Evolutionary conservation across 768 basidiomycete genomes (phyloP), one percentile per base, ranked within the genome.

Genomic region (Phaeotremella fagi): DNA sequence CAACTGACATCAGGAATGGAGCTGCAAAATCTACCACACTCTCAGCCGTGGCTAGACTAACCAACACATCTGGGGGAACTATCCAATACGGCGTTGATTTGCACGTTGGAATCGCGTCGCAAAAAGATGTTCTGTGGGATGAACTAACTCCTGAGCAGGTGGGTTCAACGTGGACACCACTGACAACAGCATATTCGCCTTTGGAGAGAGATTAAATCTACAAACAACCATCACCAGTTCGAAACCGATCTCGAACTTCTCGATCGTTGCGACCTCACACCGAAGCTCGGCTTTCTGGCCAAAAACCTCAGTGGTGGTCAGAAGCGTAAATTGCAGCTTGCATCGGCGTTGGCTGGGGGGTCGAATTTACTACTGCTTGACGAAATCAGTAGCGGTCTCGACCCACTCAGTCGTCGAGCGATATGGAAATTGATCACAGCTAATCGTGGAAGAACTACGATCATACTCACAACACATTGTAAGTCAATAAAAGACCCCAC

Each of bases 281-380:
- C 77, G 51, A 88, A 88, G 72, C 81, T 86, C 11, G 76, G 83
- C 57, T 77, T 82, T 14, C 84, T 84, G 61, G 82, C 86, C 1
- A 76, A 76, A 48, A 84, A 82, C 1, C 78, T 89, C 29, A 84
- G 82, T 43, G 87, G 87, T 1, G 87, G 87, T 6, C 87, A 89
- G 76, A 88, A 88, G 76, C 72, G 87, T 64, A 88, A 88, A 73
- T 75, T 89, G 23, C 87, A 89, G 61, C 76, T 88, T n/a, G 87
- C 87, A 0, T 83, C 87, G 61, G 87, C 87, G 11, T 76, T 89
- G 11, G 77, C 87, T 23, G 86, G 86, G 3, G 86, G 86, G 22
- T 58, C 48, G 18, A 60, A 57, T 29, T 26, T 74, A 48, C 49
- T 74, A 3, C 49, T 74, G 16, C 57, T 74, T n/a, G 72, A 74